Evolutionary conservation across 495 filamentous ascomycete genomes (phyloP).

Genomic region (Penicillium pancosmium): DNA sequence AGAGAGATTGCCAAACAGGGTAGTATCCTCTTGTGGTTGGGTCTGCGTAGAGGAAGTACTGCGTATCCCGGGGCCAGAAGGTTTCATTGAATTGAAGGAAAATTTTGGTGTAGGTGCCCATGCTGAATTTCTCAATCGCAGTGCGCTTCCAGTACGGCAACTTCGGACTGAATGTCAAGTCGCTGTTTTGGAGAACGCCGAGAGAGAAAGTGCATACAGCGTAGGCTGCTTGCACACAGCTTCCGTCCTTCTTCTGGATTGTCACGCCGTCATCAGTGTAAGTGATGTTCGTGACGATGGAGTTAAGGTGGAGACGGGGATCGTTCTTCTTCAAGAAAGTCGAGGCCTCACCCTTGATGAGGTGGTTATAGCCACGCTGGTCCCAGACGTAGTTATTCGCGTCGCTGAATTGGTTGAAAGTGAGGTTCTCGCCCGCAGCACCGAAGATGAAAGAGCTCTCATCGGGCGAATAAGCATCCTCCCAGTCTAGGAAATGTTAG

Average conservation of each 20-base stretch:
- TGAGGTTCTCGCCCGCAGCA: slow-evolving; percentile 47
- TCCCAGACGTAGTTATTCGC: slow-evolving; percentile 71
- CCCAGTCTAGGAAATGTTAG: slow-evolving; percentile 52
- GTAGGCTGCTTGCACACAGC: slow-evolving; percentile 63
- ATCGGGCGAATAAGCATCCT: slow-evolving; percentile 54
- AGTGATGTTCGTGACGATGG: slow-evolving; percentile 59
- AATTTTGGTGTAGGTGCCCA: slow-evolving; percentile 80
- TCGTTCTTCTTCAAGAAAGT: slow-evolving; percentile 62
- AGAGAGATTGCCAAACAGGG: slow-evolving; percentile 71
- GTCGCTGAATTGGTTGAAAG: slow-evolving; percentile 53
- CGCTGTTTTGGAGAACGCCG: slow-evolving; percentile 68
- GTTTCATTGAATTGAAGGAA: slow-evolving; percentile 73
- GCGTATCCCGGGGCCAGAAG: slow-evolving; percentile 69
- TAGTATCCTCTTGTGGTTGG: slow-evolving; percentile 66
- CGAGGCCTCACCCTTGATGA: slow-evolving; percentile 63
- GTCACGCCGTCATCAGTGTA: slow-evolving; percentile 59
- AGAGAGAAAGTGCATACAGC: slow-evolving; percentile 63
- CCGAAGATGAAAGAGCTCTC: slow-evolving; percentile 49
- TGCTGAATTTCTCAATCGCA: slow-evolving; percentile 66
- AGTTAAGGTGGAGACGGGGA: slow-evolving; percentile 60
- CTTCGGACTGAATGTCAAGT: slow-evolving; percentile 60
- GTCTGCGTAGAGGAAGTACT: slow-evolving; percentile 74
- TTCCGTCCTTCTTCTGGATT: slow-evolving; percentile 56
- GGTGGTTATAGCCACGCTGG: slow-evolving; percentile 66
- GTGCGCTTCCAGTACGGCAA: slow-evolving; percentile 69